Evolutionary conservation across 768 basidiomycete genomes (phyloP).

Genomic region (Lactarius quietus): DNA sequence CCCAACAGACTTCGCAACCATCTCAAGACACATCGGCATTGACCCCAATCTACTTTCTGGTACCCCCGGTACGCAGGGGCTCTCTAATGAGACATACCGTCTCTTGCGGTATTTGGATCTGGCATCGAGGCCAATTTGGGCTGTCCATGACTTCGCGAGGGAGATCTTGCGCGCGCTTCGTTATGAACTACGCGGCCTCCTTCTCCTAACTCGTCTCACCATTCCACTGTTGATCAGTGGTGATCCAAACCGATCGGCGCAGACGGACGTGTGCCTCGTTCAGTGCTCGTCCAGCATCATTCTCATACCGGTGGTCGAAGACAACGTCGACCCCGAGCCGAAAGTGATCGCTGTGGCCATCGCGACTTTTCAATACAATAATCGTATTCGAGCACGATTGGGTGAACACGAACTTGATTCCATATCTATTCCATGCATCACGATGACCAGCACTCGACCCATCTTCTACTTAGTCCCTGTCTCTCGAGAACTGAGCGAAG

Average conservation of each 20-base stretch:
- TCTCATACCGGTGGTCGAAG: slow-evolving; percentile 1
- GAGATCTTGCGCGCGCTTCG: not conserved
- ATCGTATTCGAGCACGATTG: not conserved
- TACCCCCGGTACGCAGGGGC: not conserved
- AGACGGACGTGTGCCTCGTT: not conserved
- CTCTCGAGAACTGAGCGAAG: not conserved
- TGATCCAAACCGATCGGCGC: not conserved
- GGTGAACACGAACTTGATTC: not conserved
- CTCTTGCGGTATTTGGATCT: slow-evolving; percentile 4
- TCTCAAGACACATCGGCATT: not conserved
- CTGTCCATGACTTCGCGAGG: not conserved
- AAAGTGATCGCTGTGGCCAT: slow-evolving; percentile 13
- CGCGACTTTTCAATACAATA: slow-evolving; percentile 1
- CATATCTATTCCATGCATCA: slow-evolving; percentile 7
- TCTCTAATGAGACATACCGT: not conserved
- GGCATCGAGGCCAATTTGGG: not conserved
- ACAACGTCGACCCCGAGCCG: slow-evolving; percentile 10
- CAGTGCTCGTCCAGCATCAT: not conserved
- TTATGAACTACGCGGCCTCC: not conserved
- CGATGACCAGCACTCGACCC: slow-evolving; percentile 2
- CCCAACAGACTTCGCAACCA: too few species aligned
- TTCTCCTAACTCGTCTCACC: not conserved
- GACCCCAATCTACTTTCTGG: not conserved
- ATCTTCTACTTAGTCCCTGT: slow-evolving; percentile 6
- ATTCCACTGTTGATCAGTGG: not conserved